Conservation (phyloP, 2,329 filamentous ascomycete species). For the Monilinia polystroma region DNA sequence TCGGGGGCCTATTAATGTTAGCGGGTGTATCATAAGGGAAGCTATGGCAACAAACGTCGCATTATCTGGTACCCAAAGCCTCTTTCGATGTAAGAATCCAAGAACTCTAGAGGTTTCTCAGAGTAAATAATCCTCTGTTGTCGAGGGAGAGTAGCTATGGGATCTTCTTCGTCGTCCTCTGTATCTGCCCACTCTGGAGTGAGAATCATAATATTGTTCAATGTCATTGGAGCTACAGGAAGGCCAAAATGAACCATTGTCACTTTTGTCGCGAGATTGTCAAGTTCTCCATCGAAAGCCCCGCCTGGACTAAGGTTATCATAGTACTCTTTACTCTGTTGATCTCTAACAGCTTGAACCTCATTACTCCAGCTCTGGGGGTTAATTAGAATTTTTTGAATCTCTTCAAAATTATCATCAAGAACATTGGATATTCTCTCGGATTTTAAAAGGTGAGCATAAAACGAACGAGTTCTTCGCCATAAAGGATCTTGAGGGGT, state of each 20-base stretch:
- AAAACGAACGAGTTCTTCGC: background rate
- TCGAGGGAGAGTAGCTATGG: conserved; percentile 21
- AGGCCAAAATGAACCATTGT: conserved; percentile 39
- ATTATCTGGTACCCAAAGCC: conserved; percentile 34
- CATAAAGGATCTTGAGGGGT: background rate
- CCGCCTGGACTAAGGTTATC: conserved; percentile 10
- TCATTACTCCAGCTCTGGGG: conserved; percentile 16
- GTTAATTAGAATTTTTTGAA: conserved; percentile 13
- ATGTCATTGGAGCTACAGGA: conserved; percentile 35
- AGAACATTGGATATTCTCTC: conserved; percentile 3
- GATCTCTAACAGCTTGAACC: conserved; percentile 3
- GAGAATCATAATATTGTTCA: conserved; percentile 32
- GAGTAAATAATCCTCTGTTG: conserved; percentile 32
- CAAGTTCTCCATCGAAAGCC: conserved; percentile 19
- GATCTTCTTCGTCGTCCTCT: conserved; percentile 28
- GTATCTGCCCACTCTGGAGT: conserved; percentile 21
- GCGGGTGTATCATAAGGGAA: background rate
- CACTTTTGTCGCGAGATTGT: conserved; percentile 38
- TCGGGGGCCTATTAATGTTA: conserved; percentile 14
- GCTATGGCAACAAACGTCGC: conserved; percentile 22
- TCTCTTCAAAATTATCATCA: conserved; percentile 16
- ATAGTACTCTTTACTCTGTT: conserved; percentile 17
- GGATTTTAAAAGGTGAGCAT: conserved; percentile 4
- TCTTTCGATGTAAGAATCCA: conserved; percentile 37
- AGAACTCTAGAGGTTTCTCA: conserved; percentile 37